Percentiles rank a stretch among this genome's conserved stretches.
Evolutionary conservation across 257 asterid species (phyloP).

Genomic region (Knoxia roxburghii): DNA sequence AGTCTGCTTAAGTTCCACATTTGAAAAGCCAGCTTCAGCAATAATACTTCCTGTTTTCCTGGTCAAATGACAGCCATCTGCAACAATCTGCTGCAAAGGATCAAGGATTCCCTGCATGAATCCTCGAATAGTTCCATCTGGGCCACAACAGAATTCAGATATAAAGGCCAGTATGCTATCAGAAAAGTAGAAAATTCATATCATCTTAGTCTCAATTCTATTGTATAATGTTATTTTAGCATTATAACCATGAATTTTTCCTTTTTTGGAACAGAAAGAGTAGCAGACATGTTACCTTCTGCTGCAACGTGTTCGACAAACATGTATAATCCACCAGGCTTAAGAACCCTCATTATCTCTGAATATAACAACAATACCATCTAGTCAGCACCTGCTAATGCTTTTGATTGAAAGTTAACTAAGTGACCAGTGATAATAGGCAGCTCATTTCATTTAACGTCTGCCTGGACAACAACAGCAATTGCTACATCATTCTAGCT

Average conservation of each 20-base stretch:
- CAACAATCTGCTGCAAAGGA: constrained; percentile 72
- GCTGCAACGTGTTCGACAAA: constrained; percentile 92
- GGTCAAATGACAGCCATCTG: constrained; percentile 80
- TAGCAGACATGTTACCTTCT: constrained; percentile 41
- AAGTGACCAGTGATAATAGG: not conserved
- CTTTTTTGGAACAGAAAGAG: not conserved
- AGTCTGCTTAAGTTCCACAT: constrained; percentile 38
- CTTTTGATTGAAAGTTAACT: not conserved
- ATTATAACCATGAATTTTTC: no score
- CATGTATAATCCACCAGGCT: constrained; percentile 76
- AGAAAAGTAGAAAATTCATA: not conserved
- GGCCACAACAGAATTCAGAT: constrained; percentile 5
- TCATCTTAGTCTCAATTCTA: no score
- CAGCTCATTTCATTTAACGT: not conserved
- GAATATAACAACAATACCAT: constrained; percentile 1
- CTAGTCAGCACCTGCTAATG: not conserved
- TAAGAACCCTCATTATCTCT: constrained; percentile 89
- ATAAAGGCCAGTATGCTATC: not conserved
- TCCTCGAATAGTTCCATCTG: constrained; percentile 70
- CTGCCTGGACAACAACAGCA: not conserved
- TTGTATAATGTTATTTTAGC: no score
- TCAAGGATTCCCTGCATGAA: constrained; percentile 60
- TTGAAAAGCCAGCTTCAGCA: constrained; percentile 51
- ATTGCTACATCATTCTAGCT: not conserved
- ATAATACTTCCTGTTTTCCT: constrained; percentile 49